phyloP scores from a whole-genome alignment of 2,329 filamentous ascomycete species.

The Fusarium humuli region DNA sequence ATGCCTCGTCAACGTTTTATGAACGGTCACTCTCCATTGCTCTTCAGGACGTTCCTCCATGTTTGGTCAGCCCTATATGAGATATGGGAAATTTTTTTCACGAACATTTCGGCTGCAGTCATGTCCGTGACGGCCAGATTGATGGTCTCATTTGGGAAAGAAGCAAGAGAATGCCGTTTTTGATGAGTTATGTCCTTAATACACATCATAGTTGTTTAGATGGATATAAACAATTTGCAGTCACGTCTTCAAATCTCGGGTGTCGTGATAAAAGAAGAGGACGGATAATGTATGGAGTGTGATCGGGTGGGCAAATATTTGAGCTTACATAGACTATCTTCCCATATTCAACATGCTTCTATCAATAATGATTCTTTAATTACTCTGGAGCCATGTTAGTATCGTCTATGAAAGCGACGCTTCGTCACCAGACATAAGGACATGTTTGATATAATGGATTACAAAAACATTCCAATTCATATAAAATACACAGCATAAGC shows the following conservation, averaged over 20 bases:
- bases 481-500: conserved; percentile 17
- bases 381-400: neutral
- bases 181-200: neutral
- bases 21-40: neutral
- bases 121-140: neutral
- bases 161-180: neutral
- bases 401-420: neutral
- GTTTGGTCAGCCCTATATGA: neutral
- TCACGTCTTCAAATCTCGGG: neutral
- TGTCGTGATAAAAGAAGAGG: neutral
- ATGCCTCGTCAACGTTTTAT: neutral
- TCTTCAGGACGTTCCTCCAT: neutral
- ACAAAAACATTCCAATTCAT: conserved; percentile 5
- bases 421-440: neutral
- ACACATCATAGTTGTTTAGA: neutral
- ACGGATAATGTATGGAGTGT: neutral
- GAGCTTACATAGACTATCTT: neutral
- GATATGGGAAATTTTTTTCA: neutral
- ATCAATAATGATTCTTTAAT: neutral
- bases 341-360: neutral
- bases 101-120: neutral
- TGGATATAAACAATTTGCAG: neutral
- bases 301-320: neutral
- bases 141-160: neutral
- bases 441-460: neutral